Evolutionary conservation across 306 rosid species (phyloP).

Genomic region (Mimosa pudica): DNA sequence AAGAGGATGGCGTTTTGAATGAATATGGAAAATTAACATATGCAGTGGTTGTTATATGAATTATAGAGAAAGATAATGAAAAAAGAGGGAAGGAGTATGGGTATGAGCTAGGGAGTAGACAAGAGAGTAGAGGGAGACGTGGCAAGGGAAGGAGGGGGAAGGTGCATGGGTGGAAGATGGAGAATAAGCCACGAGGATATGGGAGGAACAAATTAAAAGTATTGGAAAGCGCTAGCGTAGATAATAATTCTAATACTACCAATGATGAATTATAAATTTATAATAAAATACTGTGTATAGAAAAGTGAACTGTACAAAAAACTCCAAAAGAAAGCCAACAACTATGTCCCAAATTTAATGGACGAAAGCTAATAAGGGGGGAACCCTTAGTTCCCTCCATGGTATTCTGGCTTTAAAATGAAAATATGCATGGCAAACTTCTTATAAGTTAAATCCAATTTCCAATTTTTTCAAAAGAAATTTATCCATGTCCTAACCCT

Average conservation of each 20-base stretch:
- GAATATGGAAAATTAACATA: too few species aligned
- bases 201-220: constrained; percentile 4
- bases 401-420: too few species aligned
- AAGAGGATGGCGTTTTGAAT: neutral
- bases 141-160: constrained; percentile 8
- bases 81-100: neutral
- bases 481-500: too few species aligned
- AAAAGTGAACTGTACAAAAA: neutral
- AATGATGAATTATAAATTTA: neutral
- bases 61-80: too few species aligned
- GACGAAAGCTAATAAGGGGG: neutral
- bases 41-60: too few species aligned
- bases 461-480: too few species aligned
- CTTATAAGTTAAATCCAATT: too few species aligned
- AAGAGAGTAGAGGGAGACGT: constrained; percentile 17
- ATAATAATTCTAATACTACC: neutral
- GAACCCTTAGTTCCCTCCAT: too few species aligned
- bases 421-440: too few species aligned
- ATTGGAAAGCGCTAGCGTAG: constrained; percentile 22
- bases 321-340: neutral
- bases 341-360: neutral
- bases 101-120: too few species aligned
- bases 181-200: constrained; percentile 36
- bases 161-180: constrained; percentile 34
- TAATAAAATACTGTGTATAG: neutral